A percentile compares a stretch with the other conserved stretches of the same genome.
phyloP scores from a whole-genome alignment of 2,329 filamentous ascomycete species.

The Paecilomyces fulvus region DNA sequence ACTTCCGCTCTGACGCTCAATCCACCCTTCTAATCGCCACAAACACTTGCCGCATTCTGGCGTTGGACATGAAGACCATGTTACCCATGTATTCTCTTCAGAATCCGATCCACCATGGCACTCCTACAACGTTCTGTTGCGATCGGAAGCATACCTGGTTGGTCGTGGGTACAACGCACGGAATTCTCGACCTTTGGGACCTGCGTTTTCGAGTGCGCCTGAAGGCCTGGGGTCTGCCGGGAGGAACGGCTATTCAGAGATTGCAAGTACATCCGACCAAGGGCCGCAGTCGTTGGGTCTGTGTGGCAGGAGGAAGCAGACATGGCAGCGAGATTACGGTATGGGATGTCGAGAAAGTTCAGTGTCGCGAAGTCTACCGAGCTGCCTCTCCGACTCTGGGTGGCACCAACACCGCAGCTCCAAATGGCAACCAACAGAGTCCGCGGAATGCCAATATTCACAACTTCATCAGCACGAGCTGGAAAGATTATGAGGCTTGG shows the following conservation, averaged over 20 bases:
- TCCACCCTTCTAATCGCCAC: conserved; percentile 85
- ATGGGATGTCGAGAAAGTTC: conserved; percentile 87
- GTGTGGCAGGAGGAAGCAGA: conserved; percentile 77
- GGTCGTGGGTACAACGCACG: conserved; percentile 82
- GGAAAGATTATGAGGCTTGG: conserved; percentile 68
- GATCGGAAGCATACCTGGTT: conserved; percentile 85
- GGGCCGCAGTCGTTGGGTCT: conserved; percentile 74
- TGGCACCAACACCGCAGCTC: neutral
- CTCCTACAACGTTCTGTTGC: conserved; percentile 82
- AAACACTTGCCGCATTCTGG: conserved; percentile 72
- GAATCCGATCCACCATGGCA: conserved; percentile 86
- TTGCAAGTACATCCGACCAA: conserved; percentile 70
- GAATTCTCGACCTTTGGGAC: conserved; percentile 91
- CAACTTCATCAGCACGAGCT: conserved; percentile 13
- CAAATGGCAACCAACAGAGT: neutral
- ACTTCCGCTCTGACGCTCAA: conserved; percentile 72
- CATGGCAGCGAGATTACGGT: conserved; percentile 78
- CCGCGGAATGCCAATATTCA: conserved; percentile 3
- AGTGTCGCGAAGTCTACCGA: conserved; percentile 83
- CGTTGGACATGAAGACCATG: conserved; percentile 84
- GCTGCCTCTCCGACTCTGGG: conserved; percentile 32
- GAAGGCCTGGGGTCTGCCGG: conserved; percentile 79
- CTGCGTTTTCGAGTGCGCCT: conserved; percentile 85
- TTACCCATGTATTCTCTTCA: conserved; percentile 66
- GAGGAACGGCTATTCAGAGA: conserved; percentile 69